These are phyloP conservation scores for Colletotrichum sp. DNA, from an alignment of 2,329 filamentous ascomycete genomes.

Conservation along the genomic window DNA sequence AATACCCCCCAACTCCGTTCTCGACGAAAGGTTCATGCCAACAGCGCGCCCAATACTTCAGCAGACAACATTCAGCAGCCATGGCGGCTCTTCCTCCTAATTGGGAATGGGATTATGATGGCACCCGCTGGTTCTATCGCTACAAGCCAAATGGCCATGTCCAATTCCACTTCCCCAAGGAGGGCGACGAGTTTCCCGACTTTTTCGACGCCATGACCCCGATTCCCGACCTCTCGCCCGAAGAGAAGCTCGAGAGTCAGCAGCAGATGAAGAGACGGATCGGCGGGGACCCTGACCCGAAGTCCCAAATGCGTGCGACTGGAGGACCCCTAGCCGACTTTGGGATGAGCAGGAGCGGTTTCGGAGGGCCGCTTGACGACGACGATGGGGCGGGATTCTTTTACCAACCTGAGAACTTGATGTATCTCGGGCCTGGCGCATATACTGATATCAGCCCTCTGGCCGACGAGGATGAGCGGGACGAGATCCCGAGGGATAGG, in stretches of 20 bases:
- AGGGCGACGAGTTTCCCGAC: slow-evolving; percentile 64
- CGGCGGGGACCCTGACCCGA: slow-evolving; percentile 1
- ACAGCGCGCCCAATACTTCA: not conserved
- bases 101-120: slow-evolving; percentile 65
- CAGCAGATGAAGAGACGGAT: slow-evolving; percentile 48
- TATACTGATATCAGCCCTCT: slow-evolving; percentile 52
- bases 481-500: not conserved
- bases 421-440: slow-evolving; percentile 54
- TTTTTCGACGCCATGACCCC: slow-evolving; percentile 43
- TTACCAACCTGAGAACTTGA: slow-evolving; percentile 58
- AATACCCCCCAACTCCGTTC: not conserved
- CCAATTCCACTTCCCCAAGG: slow-evolving; percentile 62
- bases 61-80: not conserved
- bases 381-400: slow-evolving; percentile 40
- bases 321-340: slow-evolving; percentile 24
- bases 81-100: slow-evolving; percentile 54
- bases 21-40: not conserved
- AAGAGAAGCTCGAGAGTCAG: slow-evolving; percentile 58
- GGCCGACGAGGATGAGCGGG: slow-evolving; percentile 41
- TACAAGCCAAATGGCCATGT: slow-evolving; percentile 58
- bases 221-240: slow-evolving; percentile 49
- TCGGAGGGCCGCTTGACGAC: slow-evolving; percentile 28
- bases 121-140: slow-evolving; percentile 61
- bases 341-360: slow-evolving; percentile 19
- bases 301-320: slow-evolving; percentile 21